phyloP scores from a whole-genome alignment of 1,139 yeast genomes.

The Meyerozyma guilliermondii region DNA sequence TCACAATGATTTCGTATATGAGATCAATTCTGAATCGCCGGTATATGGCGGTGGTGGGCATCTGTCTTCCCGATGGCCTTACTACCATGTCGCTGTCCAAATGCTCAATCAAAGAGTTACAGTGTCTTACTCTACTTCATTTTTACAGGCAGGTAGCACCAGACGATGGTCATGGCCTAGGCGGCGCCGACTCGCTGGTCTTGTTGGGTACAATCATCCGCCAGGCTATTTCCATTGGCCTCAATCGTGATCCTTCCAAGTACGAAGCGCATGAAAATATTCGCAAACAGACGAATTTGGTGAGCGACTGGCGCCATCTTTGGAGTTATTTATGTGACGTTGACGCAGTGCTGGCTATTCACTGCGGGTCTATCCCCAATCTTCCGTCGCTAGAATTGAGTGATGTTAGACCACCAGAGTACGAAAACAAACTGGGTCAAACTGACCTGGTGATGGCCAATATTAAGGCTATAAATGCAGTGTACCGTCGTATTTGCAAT shows the following conservation, averaged over 20 bases:
- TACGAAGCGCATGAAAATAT: slow-evolving; percentile 29
- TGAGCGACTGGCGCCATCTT: slow-evolving; percentile 33
- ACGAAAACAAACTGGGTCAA: slow-evolving; percentile 15
- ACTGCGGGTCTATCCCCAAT: slow-evolving; percentile 29
- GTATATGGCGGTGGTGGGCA: neutral
- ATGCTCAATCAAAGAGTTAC: slow-evolving; percentile 10
- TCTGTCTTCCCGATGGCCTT: neutral
- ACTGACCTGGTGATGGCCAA: slow-evolving; percentile 11
- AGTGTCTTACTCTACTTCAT: slow-evolving; percentile 25
- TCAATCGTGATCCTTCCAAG: slow-evolving; percentile 38
- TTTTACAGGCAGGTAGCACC: slow-evolving; percentile 38
- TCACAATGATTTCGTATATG: slow-evolving; percentile 20
- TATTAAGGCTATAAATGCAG: slow-evolving; percentile 17
- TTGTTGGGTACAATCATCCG: slow-evolving; percentile 33
- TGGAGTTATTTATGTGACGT: slow-evolving; percentile 29
- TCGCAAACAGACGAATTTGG: slow-evolving; percentile 21
- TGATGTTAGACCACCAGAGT: slow-evolving; percentile 29
- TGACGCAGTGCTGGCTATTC: slow-evolving; percentile 33
- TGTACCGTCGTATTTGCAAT: slow-evolving; percentile 27
- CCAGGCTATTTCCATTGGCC: slow-evolving; percentile 41
- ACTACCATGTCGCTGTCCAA: slow-evolving; percentile 3
- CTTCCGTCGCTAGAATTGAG: slow-evolving; percentile 23
- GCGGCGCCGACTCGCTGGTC: slow-evolving; percentile 38
- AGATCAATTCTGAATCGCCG: slow-evolving; percentile 12
- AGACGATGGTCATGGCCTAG: slow-evolving; percentile 40